A percentile compares a stretch with the other conserved stretches of the same genome.
phyloP scores from a whole-genome alignment of 2,329 filamentous ascomycete species.

The Verticillium nonalfalfae region DNA sequence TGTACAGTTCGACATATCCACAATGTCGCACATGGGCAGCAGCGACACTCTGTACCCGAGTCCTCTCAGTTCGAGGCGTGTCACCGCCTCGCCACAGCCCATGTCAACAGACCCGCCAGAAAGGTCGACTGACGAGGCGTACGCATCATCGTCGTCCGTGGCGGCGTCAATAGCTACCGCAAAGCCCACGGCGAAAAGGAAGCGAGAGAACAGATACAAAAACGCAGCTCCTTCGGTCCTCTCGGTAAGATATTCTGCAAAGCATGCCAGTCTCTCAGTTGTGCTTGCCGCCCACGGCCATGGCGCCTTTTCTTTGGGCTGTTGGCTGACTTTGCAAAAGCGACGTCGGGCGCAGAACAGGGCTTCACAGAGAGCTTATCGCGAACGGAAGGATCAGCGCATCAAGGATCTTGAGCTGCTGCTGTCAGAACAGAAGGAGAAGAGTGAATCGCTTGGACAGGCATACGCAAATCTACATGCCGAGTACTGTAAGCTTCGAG shows the following conservation, averaged over 20 bases:
- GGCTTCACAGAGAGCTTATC: conserved; percentile 23
- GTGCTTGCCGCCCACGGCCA: too few relatives aligned
- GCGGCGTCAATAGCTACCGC: neutral
- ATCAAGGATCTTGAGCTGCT: conserved; percentile 57
- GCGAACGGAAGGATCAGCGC: conserved; percentile 42
- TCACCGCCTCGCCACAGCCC: conserved; percentile 11
- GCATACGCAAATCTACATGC: conserved; percentile 45
- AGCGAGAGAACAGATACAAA: conserved; percentile 46
- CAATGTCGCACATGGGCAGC: conserved; percentile 17
- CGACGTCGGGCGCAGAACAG: conserved; percentile 24
- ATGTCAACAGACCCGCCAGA: conserved; percentile 4
- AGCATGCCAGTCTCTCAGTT: neutral
- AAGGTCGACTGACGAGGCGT: neutral
- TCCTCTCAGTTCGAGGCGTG: conserved; percentile 16
- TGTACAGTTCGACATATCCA: conserved; percentile 12
- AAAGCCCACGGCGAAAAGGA: conserved; percentile 37
- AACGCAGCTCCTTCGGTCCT: conserved; percentile 43
- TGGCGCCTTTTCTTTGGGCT: neutral
- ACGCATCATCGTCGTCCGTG: neutral
- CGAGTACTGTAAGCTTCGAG: conserved; percentile 31
- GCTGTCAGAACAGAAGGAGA: conserved; percentile 45
- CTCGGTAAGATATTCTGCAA: conserved; percentile 29
- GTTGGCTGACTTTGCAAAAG: conserved; percentile 8
- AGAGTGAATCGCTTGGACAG: conserved; percentile 47
- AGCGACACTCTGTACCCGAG: conserved; percentile 23